Evolutionary conservation across 2,329 filamentous ascomycete species (phyloP), one percentile per base, ranked within the genome.

Genomic region (Salinomyces thailandicus): DNA sequence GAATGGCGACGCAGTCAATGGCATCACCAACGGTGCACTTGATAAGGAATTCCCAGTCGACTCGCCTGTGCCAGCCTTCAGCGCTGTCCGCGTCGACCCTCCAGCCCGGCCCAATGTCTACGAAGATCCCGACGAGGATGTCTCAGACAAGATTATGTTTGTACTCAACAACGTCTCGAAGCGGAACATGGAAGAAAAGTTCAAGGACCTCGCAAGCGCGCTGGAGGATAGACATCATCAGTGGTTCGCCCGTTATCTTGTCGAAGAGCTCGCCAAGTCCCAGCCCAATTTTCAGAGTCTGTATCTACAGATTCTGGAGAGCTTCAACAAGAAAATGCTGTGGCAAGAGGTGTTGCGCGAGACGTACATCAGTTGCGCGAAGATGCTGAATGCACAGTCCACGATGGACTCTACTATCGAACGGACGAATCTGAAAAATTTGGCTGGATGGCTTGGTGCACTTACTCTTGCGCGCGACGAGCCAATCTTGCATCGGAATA

Each of bases 151-250:
- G 59, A 86, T 98, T 26, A 78, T 94, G 48, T 98, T 98, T 52
- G 83, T 93, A 17, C 69, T 98, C 40, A 98, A 98, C 69, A 98
- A 98, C 50, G 79, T 98, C 35, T 96, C 91, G 0, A 81, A 91
- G 49, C 78, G 81, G 28, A 96, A 94, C 30, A 68, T 98, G 13
- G 77, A 84, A 35, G 73, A 80, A 27, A 95, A 95, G 62, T 80
- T 89, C 52, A 71, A 72, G 36, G 86, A 95, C 48, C 73, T 98
- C 24, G 79, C 77, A 33, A 79, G 85, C 26, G 77, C 83, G 30
- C 65, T 98, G 32, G 78, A 85, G 34, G 75, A 81, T 36, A 78
- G 79, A 48, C 81, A 95, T 57, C 83, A 93, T 52, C 85, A 93
- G 55, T 98, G 91, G 91, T 98, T 98, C 55, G 91, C 93, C 5